Evolutionary conservation across 805 yeast genomes (phyloP), one percentile per base, ranked within the genome.

Genomic region (Zygoascus ofunaensis): DNA sequence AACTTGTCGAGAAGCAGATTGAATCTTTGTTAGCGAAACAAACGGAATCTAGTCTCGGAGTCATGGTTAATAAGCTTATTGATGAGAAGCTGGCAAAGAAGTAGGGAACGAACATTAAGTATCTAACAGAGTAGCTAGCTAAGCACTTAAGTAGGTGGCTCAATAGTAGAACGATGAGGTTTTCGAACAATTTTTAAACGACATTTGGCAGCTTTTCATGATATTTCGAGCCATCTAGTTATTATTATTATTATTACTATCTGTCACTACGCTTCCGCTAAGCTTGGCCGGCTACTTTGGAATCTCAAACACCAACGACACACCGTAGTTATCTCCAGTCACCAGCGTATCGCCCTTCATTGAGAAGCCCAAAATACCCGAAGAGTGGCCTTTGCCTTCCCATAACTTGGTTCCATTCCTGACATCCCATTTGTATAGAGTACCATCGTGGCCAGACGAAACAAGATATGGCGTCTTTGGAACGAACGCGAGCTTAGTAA

Each of bases 281-380:
- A n/a, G n/a, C n/a, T n/a, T n/a, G n/a, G n/a, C n/a, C n/a, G n/a
- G n/a, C n/a, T n/a, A n/a, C n/a, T n/a, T n/a, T n/a, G n/a, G n/a
- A n/a, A n/a, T 32, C 23, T 71, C 69, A 55, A 79, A 87, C 8
- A 90, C 76, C 51, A 90, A 69, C 10, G 94, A 77, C 26, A 92
- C 96, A 53, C 95, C 95, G 63, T 92, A 98, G 62, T 92, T 98
- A 51, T 97, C 97, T 12, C 96, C 98, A 18, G 97, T 86, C 32
- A 87, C 73, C 37, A 92, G 57, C 60, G 80, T 79, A 38, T 74
- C 66, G 34, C 76, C 79, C 46, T 79, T 75, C 36, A 81, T 58
- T 17, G 82, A 79, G 59, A 92, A 90, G 56, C 87, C 97, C 51
- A 92, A 72, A 17, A 92, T 80, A 50, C 97, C 97, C 83, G 85